Base-by-base conservation (phyloP, 345 rosid species). In the Schrenkiella parvula region DNA sequence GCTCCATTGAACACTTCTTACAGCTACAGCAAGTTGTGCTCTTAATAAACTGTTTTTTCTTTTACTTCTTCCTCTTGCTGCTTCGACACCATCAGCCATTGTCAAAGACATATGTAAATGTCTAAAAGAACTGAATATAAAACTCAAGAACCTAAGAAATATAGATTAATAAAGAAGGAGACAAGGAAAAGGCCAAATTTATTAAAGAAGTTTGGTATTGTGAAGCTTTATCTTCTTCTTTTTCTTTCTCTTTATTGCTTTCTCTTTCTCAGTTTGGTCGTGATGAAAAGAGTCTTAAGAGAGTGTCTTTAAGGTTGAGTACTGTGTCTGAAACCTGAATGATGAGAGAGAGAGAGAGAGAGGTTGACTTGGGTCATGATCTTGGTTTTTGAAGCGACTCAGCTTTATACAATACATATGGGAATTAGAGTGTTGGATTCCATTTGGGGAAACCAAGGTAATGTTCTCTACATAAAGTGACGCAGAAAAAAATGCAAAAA, bases 1-100 rank as follows among this genome's bases (percentile, higher is more conserved):
- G 84, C 89, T 93, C 98, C 97, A 93, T 52, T 87, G 88, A 61
- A 89, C 82, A 67, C 91, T 93, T 84, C 86, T 85, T 25, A 93
- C 91, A 78, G 88, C 89, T 48, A 90, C 79, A 55, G 92, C 91
- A 73, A 93, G 97, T 83, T 80, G 83, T 77, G 85, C 86, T 62
- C 83, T 86, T 66, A 90, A 66, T 66, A 77, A 62, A 66, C 44
- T 76, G 53, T 63, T 75, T 62, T 75, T 39, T 23, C 13, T 82
- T 47, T 81, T 81, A 71, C 78, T 52, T 71, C 81, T 25, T 46
- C 71, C 48, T 67, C 80, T 68, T 81, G 50, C 6, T 41, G 54
- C 38, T 76, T 54, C 74, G 28, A 66, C 80, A 47, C 55, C 67
- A 80, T 56, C 72, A 73, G 82, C 90, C 91, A 87, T 90, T 78